phyloP scores from a whole-genome alignment of 2,329 filamentous ascomycete species.

The Colletotrichum sp. region DNA sequence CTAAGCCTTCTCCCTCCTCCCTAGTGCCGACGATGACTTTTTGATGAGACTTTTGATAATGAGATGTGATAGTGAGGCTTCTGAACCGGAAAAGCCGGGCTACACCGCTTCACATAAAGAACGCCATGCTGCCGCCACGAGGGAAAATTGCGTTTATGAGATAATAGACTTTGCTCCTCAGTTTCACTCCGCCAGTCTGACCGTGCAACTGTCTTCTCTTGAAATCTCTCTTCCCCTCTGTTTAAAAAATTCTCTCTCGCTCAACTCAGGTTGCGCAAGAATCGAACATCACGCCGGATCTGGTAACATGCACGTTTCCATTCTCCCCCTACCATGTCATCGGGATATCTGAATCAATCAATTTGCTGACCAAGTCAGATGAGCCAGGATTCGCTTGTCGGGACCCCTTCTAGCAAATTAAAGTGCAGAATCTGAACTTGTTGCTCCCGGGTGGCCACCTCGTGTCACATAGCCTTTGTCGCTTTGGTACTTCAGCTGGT shows the following conservation, averaged over 20 bases:
- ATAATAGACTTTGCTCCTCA: background rate
- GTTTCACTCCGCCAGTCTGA: background rate
- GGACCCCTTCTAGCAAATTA: conserved; percentile 7
- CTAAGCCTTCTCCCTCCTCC: conserved; percentile 2
- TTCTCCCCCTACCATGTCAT: background rate
- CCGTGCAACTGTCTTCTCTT: background rate
- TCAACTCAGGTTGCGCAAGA: background rate
- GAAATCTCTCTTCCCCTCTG: background rate
- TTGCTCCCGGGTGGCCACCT: background rate
- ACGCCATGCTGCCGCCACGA: background rate
- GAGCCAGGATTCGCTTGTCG: conserved; percentile 13
- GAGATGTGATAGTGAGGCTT: background rate
- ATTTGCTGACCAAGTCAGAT: conserved; percentile 17
- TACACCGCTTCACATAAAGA: background rate
- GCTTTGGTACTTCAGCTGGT: conserved; percentile 1
- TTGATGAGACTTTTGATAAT: background rate
- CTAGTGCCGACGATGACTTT: background rate
- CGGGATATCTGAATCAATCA: conserved; percentile 13
- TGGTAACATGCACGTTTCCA: background rate
- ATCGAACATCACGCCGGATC: background rate
- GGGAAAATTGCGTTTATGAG: too few relatives aligned
- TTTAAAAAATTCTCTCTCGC: background rate
- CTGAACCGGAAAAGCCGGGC: background rate
- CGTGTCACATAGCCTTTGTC: background rate
- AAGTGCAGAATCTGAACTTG: conserved; percentile 8